phyloP scores from a whole-genome alignment of 345 rosid species.

The Diplotaxis tenuifolia region DNA sequence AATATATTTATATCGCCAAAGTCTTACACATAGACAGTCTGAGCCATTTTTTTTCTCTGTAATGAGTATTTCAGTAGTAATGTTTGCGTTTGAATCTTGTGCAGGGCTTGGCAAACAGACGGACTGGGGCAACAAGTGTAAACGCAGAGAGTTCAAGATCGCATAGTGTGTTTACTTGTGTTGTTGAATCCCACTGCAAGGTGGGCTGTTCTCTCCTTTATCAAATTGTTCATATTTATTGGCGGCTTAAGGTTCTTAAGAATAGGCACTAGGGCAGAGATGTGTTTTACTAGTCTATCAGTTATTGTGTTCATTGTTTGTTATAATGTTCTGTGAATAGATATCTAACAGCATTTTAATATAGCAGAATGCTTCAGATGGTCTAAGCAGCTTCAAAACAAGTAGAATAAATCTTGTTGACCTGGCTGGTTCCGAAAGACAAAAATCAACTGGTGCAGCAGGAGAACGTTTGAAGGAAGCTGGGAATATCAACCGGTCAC shows the following conservation, averaged over 20 bases:
- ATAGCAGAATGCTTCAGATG: slow-evolving; percentile 63
- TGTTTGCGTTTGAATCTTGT: too few relatives aligned
- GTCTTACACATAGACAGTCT: too few relatives aligned
- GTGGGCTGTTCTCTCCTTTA: too few relatives aligned
- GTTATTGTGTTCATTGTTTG: too few relatives aligned
- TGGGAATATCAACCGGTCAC: slow-evolving; percentile 86
- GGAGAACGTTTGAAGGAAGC: slow-evolving; percentile 92
- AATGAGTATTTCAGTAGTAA: too few relatives aligned
- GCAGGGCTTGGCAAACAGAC: slow-evolving; percentile 81
- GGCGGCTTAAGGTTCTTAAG: too few relatives aligned
- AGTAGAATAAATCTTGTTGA: slow-evolving; percentile 94
- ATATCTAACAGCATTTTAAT: background rate
- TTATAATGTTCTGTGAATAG: too few relatives aligned
- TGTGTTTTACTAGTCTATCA: too few relatives aligned
- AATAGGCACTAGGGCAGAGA: too few relatives aligned
- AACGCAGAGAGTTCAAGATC: slow-evolving; percentile 94
- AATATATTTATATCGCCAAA: too few relatives aligned
- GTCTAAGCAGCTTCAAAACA: slow-evolving; percentile 70
- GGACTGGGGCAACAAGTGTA: slow-evolving; percentile 81
- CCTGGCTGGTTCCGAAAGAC: slow-evolving; percentile 94
- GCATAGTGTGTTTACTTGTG: slow-evolving; percentile 82
- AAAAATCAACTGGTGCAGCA: slow-evolving; percentile 81
- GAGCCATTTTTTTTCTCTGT: too few relatives aligned
- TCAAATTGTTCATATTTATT: too few relatives aligned
- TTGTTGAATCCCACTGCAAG: slow-evolving; percentile 85